Evolutionary conservation across 2,329 filamentous ascomycete species (phyloP).

Genomic region (Phoma sp.): DNA sequence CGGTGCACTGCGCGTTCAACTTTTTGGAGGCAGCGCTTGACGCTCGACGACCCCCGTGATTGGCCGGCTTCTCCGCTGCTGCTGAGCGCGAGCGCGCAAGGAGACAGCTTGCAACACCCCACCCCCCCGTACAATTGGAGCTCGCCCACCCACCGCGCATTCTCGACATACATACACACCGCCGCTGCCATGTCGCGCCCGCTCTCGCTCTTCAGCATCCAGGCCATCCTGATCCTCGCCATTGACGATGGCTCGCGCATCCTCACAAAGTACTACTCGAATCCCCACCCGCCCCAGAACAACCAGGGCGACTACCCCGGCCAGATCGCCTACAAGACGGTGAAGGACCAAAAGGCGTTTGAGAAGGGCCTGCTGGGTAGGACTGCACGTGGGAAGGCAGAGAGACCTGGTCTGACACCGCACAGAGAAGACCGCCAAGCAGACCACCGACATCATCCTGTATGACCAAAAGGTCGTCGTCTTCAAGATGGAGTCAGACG

Average conservation of each 20-base stretch:
- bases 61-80: conserved; percentile 33
- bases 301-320: conserved; percentile 65
- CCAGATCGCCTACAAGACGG: conserved; percentile 80
- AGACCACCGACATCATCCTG: conserved; percentile 92
- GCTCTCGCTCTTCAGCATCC: conserved; percentile 62
- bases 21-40: conserved; percentile 7
- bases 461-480: conserved; percentile 97
- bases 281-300: conserved; percentile 70
- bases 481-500: conserved; percentile 97
- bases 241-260: conserved; percentile 89
- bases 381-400: conserved; percentile 84
- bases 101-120: conserved; percentile 40
- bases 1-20: background rate
- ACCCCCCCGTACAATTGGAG: conserved; percentile 2
- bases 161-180: no score
- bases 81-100: conserved; percentile 17
- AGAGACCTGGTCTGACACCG: conserved; percentile 30
- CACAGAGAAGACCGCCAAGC: conserved; percentile 87
- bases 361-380: conserved; percentile 82
- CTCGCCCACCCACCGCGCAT: background rate
- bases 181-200: conserved; percentile 61
- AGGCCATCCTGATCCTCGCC: conserved; percentile 60
- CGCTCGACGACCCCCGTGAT: conserved; percentile 29
- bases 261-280: conserved; percentile 90
- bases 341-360: conserved; percentile 95